A percentile compares a stretch with the other conserved stretches of the same genome.
These are phyloP conservation scores for Plasmodium billcollinsi DNA, from an alignment of 169 alveolate species.

Conservation along the genomic window DNA sequence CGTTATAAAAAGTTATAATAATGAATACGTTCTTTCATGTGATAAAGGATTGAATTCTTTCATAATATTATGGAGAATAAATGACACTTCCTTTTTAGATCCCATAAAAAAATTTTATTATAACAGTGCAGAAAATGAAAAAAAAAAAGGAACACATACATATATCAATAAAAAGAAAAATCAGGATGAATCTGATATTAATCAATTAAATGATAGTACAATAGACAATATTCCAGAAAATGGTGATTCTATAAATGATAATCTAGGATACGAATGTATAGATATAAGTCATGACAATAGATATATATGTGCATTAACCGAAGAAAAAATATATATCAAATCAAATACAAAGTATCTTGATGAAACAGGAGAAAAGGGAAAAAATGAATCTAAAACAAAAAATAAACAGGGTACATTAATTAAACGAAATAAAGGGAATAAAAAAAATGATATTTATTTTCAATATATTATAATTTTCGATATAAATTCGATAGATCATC, in stretches of 20 bases:
- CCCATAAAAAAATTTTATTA: conserved; percentile 42
- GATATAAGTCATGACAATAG: conserved; percentile 73
- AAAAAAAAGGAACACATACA: background rate
- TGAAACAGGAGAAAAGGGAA: background rate
- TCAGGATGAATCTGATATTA: background rate
- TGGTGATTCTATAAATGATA: background rate
- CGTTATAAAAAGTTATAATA: conserved; percentile 48
- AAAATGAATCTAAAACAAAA: background rate
- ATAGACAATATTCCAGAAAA: background rate
- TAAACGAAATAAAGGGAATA: background rate
- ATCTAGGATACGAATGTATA: conserved; percentile 61
- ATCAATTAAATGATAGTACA: background rate
- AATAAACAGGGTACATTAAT: background rate
- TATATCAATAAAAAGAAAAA: background rate
- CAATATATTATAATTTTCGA: conserved; percentile 67
- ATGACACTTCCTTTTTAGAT: conserved; percentile 15
- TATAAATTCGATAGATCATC: conserved; percentile 33
- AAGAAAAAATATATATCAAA: conserved; percentile 34
- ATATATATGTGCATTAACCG: conserved; percentile 75
- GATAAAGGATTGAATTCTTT: conserved; percentile 65
- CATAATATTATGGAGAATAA: conserved; percentile 57
- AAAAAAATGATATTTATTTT: conserved; percentile 2
- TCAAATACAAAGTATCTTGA: background rate
- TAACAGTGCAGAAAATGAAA: conserved; percentile 2
- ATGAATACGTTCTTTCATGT: conserved; percentile 63